Evolutionary conservation across 306 rosid species (phyloP), one percentile per base, ranked within the genome.

Genomic region (Sophora flavescens): DNA sequence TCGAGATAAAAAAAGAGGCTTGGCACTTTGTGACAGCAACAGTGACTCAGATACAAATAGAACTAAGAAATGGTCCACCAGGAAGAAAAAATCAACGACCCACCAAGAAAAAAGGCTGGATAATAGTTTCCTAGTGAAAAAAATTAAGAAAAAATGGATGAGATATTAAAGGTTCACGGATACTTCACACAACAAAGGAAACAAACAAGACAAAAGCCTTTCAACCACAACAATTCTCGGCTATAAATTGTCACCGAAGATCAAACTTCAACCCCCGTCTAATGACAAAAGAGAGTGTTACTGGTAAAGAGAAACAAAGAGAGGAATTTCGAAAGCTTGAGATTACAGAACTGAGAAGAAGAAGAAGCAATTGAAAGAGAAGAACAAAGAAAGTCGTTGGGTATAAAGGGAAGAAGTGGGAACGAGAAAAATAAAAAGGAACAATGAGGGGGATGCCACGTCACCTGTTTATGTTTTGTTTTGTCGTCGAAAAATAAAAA

Each of bases 381-480:
- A 64, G 45, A 12, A 32, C 18, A 58, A 14, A 13, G 44, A 47
- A 36, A 71, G 61, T 12, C 59, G 82, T 41, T 50, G 75, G 72
- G 47, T 22, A 79, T 30, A 65, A 71, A 82, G 65, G 72, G 14
- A 22, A 22, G 64, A 52, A 35, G 74, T 61, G 72, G 60, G 80
- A 71, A 76, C 52, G 68, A 54, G 84, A 76, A 74, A 47, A 69
- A 63, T 16, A 74, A 63, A 45, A 54, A 61, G 63, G 63, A 33
- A 63, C 77, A 78, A 78, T 35, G 65, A 6, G 47, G 1, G 64
- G 12, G 22, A 22, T 50, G 86, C 79, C 90, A 83, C 88, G 76
- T 90, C 81, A 71, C 84, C 77, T 8, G 47, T 75, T 48, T 41
- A 48, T 18, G 30, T 58, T 83, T 52, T 75, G 70, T 65, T 61